These are phyloP conservation scores for Citrus mangshanensis DNA, from an alignment of 345 rosid genomes.

Conservation along the genomic window DNA sequence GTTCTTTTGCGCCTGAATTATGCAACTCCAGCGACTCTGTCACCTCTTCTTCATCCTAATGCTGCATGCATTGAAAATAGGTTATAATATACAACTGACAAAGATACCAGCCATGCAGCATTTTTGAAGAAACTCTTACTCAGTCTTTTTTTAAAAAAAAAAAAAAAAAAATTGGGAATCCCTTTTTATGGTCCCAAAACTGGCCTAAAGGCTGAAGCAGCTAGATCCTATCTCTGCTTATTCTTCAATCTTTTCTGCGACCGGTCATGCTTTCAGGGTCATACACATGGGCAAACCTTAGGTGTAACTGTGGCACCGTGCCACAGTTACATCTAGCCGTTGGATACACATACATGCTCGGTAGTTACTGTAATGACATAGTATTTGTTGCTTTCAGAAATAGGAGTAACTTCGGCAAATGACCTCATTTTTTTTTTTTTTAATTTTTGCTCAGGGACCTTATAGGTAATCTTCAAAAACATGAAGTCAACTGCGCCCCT, in stretches of 20 bases:
- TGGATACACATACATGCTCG: neutral
- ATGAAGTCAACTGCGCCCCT: neutral
- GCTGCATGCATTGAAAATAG: conserved; percentile 22
- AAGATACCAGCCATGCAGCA: neutral
- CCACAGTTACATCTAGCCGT: too few species aligned
- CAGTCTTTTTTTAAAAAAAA: neutral
- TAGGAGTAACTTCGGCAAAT: neutral
- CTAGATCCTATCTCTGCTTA: conserved; percentile 3
- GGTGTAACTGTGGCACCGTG: too few species aligned
- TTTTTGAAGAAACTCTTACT: neutral
- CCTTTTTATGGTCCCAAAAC: conserved; percentile 14
- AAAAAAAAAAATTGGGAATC: neutral
- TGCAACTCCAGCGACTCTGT: neutral
- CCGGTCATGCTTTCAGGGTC: neutral
- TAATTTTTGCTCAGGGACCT: neutral
- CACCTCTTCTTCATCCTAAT: neutral
- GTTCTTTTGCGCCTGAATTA: neutral
- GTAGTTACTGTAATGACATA: neutral
- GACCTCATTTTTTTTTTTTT: neutral
- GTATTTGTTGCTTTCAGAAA: neutral
- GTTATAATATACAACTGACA: conserved; percentile 6
- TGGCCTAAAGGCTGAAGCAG: neutral
- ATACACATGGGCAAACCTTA: too few species aligned
- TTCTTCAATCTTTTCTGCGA: neutral
- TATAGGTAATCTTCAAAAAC: too few species aligned